phyloP scores from a whole-genome alignment of 2,329 filamentous ascomycete species.

The Huntiella abstrusa region DNA sequence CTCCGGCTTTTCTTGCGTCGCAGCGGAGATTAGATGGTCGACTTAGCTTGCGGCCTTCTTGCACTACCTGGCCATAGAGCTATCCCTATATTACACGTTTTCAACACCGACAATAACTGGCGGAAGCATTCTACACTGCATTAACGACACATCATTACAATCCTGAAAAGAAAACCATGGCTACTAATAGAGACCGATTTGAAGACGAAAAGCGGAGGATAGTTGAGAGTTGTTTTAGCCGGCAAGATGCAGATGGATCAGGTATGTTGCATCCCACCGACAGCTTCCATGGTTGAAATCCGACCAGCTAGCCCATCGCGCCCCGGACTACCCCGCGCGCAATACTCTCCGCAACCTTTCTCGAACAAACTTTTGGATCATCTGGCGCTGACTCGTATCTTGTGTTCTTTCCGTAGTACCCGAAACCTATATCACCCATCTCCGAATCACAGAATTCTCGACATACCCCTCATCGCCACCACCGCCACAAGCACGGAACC shows the following conservation, averaged over 20 bases:
- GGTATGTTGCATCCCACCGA: conserved; percentile 33
- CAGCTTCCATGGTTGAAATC: neutral
- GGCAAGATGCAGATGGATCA: conserved; percentile 71
- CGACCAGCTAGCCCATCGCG: too few relatives aligned
- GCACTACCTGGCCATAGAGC: too few relatives aligned
- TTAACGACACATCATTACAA: too few relatives aligned
- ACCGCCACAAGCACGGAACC: conserved; percentile 52
- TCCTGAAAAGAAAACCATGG: neutral
- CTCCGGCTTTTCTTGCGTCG: too few relatives aligned
- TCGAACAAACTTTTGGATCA: neutral
- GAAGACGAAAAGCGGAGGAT: conserved; percentile 95
- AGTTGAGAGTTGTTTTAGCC: conserved; percentile 83
- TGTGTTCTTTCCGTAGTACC: conserved; percentile 30
- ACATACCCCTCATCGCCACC: conserved; percentile 67
- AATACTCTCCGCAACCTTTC: neutral
- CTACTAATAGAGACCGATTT: conserved; percentile 47
- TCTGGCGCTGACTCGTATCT: too few relatives aligned
- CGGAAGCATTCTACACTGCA: too few relatives aligned
- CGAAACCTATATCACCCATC: conserved; percentile 97
- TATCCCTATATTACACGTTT: too few relatives aligned
- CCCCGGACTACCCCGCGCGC: too few relatives aligned
- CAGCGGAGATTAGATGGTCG: too few relatives aligned
- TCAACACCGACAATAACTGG: too few relatives aligned
- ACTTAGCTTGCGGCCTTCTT: too few relatives aligned
- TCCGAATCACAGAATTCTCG: conserved; percentile 74